Conservation (phyloP, 345 rosid species). For the Eutrema heterophyllum region DNA sequence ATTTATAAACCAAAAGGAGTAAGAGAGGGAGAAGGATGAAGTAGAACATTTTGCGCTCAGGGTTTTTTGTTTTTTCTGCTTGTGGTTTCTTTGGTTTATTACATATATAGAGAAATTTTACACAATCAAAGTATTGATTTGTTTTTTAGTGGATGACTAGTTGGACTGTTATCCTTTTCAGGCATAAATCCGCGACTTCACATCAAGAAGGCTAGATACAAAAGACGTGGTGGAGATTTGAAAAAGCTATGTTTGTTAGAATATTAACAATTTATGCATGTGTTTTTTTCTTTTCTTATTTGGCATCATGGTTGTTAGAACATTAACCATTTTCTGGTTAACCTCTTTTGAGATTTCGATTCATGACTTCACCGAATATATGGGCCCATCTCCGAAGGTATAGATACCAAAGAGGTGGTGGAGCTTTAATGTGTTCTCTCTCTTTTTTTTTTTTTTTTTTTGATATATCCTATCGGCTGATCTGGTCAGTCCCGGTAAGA, state of each 20-base stretch:
- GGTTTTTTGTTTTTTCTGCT: not conserved
- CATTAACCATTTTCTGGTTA: not conserved
- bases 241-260: no score
- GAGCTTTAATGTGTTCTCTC: not conserved
- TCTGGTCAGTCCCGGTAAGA: no score
- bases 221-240: not conserved
- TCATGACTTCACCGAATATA: not conserved
- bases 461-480: no score
- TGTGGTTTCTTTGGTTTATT: not conserved
- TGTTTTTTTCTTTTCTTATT: no score
- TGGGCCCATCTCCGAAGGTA: not conserved
- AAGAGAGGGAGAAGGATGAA: not conserved
- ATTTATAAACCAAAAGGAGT: not conserved
- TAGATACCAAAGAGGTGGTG: not conserved
- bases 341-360: no score
- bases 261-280: no score
- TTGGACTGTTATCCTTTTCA: not conserved
- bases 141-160: not conserved
- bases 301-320: not conserved
- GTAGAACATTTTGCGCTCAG: slow-evolving; percentile 4
- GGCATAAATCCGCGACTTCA: not conserved
- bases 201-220: not conserved
- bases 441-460: no score
- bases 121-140: not conserved
- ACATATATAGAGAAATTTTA: not conserved